A percentile compares a stretch with the other conserved stretches of the same genome.
These are phyloP conservation scores for Copromyces sp. DNA, from an alignment of 495 filamentous ascomycete genomes.

Conservation along the genomic window DNA sequence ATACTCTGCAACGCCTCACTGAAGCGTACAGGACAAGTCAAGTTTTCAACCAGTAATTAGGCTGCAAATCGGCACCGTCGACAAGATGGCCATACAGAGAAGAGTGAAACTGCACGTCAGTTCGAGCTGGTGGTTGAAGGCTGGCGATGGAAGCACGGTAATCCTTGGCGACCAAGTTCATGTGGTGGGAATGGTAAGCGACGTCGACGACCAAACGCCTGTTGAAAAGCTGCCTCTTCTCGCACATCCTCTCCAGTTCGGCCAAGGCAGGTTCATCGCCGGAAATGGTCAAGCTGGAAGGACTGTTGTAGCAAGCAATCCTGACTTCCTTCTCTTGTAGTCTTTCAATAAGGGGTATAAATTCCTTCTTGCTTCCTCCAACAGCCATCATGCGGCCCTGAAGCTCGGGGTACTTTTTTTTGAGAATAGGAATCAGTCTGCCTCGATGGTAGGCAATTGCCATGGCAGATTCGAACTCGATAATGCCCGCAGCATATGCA, in stretches of 20 bases:
- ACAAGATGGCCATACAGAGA: constrained; percentile 24
- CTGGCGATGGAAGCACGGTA: constrained; percentile 26
- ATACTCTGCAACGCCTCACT: constrained; percentile 27
- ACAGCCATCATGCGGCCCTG: constrained; percentile 42
- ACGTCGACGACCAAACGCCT: constrained; percentile 46
- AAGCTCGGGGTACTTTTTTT: constrained; percentile 19
- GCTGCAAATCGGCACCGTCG: constrained; percentile 23
- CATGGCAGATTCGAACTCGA: constrained; percentile 43
- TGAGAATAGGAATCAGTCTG: constrained; percentile 24
- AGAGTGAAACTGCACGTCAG: constrained; percentile 31
- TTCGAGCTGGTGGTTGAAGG: constrained; percentile 21
- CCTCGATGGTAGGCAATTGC: constrained; percentile 39
- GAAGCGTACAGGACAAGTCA: constrained; percentile 33
- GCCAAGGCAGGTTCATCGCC: constrained; percentile 41
- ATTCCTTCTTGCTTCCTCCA: constrained; percentile 33
- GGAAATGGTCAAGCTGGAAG: constrained; percentile 49
- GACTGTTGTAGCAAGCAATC: constrained; percentile 50
- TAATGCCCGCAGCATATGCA: constrained; percentile 34
- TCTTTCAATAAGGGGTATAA: constrained; percentile 26
- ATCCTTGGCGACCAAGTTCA: constrained; percentile 37
- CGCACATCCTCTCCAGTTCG: constrained; percentile 36
- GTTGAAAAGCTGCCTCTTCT: constrained; percentile 39
- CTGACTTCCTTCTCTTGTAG: constrained; percentile 28
- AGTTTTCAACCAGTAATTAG: constrained; percentile 38
- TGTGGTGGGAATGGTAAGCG: constrained; percentile 58